A percentile compares a stretch with the other conserved stretches of the same genome.
Evolutionary conservation across 2,329 filamentous ascomycete genomes (phyloP).

Genomic region (Lecanicillium sp.): DNA sequence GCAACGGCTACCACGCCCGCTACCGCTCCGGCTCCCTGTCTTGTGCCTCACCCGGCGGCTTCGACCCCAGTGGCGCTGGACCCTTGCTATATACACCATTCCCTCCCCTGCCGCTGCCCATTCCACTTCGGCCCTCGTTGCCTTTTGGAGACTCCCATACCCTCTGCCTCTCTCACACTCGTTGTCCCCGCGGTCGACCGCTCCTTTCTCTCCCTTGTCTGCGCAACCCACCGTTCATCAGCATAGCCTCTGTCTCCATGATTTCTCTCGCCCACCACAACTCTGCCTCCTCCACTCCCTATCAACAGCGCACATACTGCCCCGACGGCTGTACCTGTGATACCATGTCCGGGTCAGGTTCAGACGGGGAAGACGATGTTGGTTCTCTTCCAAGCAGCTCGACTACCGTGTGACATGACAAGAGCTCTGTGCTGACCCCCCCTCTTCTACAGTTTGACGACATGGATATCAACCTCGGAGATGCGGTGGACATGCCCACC

Average conservation of each 20-base stretch:
- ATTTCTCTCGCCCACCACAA: slow-evolving; percentile 7
- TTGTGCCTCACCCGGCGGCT: slow-evolving; percentile 6
- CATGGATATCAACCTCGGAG: slow-evolving; percentile 56
- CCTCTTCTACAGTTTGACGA: slow-evolving; percentile 24
- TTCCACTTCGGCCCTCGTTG: neutral
- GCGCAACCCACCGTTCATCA: neutral
- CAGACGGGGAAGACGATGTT: slow-evolving; percentile 10
- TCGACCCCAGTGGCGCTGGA: slow-evolving; percentile 8
- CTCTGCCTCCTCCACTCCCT: neutral
- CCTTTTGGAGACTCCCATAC: neutral
- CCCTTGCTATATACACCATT: slow-evolving; percentile 11
- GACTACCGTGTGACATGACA: too few species aligned
- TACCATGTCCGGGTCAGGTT: slow-evolving; percentile 4
- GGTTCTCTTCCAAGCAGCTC: neutral
- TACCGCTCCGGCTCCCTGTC: slow-evolving; percentile 14
- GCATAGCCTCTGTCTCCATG: neutral
- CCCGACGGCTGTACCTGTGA: neutral
- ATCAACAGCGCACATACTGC: neutral
- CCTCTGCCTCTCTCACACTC: neutral
- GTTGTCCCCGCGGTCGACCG: neutral
- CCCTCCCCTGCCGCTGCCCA: slow-evolving; percentile 3
- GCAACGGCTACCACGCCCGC: slow-evolving; percentile 20
- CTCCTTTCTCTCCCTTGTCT: neutral
- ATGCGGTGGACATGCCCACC: slow-evolving; percentile 70
- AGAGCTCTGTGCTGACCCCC: neutral